Base-by-base conservation (phyloP, 805 yeast genomes). In the Barnettozyma botsteinii region DNA sequence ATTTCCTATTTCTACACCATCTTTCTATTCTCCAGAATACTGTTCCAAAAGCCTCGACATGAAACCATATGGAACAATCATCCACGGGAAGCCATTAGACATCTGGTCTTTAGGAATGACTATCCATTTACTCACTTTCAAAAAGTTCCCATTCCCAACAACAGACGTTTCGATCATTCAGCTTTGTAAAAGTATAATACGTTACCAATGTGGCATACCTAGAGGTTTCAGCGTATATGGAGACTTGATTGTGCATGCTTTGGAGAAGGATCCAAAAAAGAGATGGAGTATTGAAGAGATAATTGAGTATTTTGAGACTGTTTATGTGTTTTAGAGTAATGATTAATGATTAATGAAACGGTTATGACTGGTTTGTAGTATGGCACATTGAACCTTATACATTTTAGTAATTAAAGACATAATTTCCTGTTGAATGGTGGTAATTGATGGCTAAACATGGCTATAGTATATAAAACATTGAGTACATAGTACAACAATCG, bases 41-140 rank as follows among this genome's bases (percentile, higher is more conserved):
- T 34, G 22, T 30, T n/a, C n/a, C 13, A 14, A 4, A 19, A 4
- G 17, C 19, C 19, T 11, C 12, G n/a, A 26, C 14, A 15, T 11
- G 9, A 18, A 5, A 17, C 24, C 5, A 21, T n/a, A 5, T 4
- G 22, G 17, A 14, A 12, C 13, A 4, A 22, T 7, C 11, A 28
- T 33, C 7, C 28, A 30, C 21, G 43, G 37, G 7, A 33, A 33
- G 23, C 42, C 44, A 9, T 7, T 43, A 13, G 49, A 46, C 37
- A 15, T 35, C 4, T 46, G 49, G 49, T 34, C 43, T 4, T 14
- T 46, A 7, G 49, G 49, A 5, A 31, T 43, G 6, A 43, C 43
- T 4, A 10, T 46, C 3, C 34, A 40, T 26, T 19, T 40, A 10
- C 7, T 43, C 7, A 9, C 40, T 6, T 40, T 38, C 18, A 14